A percentile compares a stretch with the other conserved stretches of the same genome.
Conservation (phyloP, 257 asterid species). For the Eustoma russellianum region DNA sequence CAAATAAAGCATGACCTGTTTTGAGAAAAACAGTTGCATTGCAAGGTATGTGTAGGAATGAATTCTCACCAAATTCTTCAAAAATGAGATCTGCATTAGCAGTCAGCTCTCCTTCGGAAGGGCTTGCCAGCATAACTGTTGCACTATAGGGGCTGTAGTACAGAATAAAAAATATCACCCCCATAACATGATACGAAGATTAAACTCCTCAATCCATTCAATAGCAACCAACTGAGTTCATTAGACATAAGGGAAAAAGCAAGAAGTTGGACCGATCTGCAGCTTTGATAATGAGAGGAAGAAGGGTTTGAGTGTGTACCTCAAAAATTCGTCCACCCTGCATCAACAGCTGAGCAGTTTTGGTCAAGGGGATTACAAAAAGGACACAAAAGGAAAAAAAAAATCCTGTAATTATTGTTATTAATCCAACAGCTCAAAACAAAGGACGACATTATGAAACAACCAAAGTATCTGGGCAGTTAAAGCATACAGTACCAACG, state of each 20-base stretch:
- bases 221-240: conserved; percentile 12
- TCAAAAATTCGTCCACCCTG: conserved; percentile 86
- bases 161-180: conserved; percentile 19
- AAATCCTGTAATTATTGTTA: too few species aligned
- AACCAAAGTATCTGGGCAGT: conserved; percentile 10
- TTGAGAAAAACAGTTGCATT: background rate
- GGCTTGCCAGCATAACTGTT: conserved; percentile 44
- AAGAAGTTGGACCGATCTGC: background rate
- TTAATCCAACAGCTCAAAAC: too few species aligned
- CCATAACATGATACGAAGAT: background rate
- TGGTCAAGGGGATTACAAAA: too few species aligned
- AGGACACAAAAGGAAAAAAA: too few species aligned
- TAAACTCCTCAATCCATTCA: conserved; percentile 7
- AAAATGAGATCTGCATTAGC: conserved; percentile 74
- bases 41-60: conserved; percentile 2
- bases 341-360: conserved; percentile 9
- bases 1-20: conserved; percentile 15
- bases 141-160: conserved; percentile 75
- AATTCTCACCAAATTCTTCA: conserved; percentile 63
- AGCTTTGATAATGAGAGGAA: conserved; percentile 10
- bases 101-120: conserved; percentile 65
- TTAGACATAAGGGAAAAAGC: conserved; percentile 3
- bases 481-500: background rate
- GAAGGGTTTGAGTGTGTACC: conserved; percentile 34
- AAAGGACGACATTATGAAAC: conserved; percentile 1